Percentiles rank a stretch among this genome's conserved stretches.
phyloP scores from a whole-genome alignment of 1,139 yeast genomes.

The Sugiyamaella pinicola region DNA sequence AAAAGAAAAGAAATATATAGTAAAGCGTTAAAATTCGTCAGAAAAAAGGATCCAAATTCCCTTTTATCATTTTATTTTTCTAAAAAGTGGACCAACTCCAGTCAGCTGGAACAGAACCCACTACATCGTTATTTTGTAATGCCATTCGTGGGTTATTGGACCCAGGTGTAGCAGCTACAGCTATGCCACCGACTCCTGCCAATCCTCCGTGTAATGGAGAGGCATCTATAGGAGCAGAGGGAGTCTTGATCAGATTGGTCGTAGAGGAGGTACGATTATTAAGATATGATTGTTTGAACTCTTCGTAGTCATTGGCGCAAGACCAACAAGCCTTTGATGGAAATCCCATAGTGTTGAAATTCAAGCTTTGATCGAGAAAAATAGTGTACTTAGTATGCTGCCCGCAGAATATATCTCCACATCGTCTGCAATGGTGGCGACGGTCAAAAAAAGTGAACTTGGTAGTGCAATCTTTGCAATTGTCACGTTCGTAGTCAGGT shows the following conservation, averaged over 20 bases:
- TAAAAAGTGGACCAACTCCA: slow-evolving; percentile 50
- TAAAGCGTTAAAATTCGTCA: slow-evolving; percentile 12
- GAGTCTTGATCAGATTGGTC: not conserved
- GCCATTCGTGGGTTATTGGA: slow-evolving; percentile 9
- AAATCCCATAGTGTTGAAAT: slow-evolving; percentile 70
- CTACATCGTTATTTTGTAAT: slow-evolving; percentile 11
- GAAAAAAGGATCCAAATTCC: slow-evolving; percentile 1
- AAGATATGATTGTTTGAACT: slow-evolving; percentile 17
- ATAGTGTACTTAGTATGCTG: slow-evolving; percentile 54
- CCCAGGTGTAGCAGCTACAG: not conserved
- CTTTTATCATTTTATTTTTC: slow-evolving; percentile 4
- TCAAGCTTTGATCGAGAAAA: slow-evolving; percentile 71
- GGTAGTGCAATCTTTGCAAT: slow-evolving; percentile 66
- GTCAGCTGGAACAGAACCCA: slow-evolving; percentile 44
- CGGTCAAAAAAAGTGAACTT: slow-evolving; percentile 60
- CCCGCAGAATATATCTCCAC: slow-evolving; percentile 89
- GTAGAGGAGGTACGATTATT: not conserved
- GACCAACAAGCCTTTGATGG: slow-evolving; percentile 76
- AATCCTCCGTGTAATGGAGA: not conserved
- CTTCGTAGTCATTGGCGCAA: slow-evolving; percentile 62
- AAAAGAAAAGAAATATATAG: not conserved
- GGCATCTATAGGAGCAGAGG: slow-evolving; percentile 10
- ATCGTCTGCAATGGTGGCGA: slow-evolving; percentile 90
- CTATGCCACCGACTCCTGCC: slow-evolving; percentile 3
- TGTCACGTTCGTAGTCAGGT: slow-evolving; percentile 62